Base-by-base conservation (phyloP, 768 basidiomycete genomes). In the Macrolepiota dolichaula region DNA sequence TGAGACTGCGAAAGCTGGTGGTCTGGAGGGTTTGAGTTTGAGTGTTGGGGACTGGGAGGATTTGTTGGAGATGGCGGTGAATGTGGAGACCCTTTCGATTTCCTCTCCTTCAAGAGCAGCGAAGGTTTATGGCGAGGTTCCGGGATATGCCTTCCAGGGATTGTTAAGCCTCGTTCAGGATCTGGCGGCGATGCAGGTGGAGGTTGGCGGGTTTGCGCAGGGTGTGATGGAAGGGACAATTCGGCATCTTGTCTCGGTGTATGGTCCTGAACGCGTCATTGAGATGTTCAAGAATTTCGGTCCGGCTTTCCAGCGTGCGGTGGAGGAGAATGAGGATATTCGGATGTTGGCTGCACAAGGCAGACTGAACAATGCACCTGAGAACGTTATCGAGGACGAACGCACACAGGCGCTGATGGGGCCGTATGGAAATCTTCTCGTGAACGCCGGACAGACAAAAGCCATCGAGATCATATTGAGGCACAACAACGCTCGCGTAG, bases 261-360 rank as follows among this genome's bases (percentile, higher is more conserved):
- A 55, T 37, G 59, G 59, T 17, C 60, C 61, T 10, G 67, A 74
- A 2, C 68, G 69, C 36, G 64, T 73, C 22, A 52, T 67, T 7
- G 59, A 62, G 15, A 55, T 75, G 0, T 70, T 79, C 46, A 55
- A 62, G 27, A 66, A 66, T 7, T 66, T 78, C 2, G 76, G 78
- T 1, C 73, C 76, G 2, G 46, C 67, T 0, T 80, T 74, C 55
- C 60, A 59, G 24, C 51, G 62, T 3, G 66, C 72, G 35, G 60
- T 73, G 44, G 65, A 69, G 27, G 19, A 27, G 12, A 52, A 70
- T 62, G 61, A 67, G 42, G 70, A 69, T 17, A 25, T 56, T 11
- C 42, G 63, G 55, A 51, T 38, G 4, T 52, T 62, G 55, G 51
- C n/a, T 13, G 27, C 24, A 10, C 51, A 54, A 12, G 46, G 47